These are phyloP conservation scores for Papiliotrema laurentii DNA, from an alignment of 1,284 basidiomycete species.

Conservation along the genomic window DNA sequence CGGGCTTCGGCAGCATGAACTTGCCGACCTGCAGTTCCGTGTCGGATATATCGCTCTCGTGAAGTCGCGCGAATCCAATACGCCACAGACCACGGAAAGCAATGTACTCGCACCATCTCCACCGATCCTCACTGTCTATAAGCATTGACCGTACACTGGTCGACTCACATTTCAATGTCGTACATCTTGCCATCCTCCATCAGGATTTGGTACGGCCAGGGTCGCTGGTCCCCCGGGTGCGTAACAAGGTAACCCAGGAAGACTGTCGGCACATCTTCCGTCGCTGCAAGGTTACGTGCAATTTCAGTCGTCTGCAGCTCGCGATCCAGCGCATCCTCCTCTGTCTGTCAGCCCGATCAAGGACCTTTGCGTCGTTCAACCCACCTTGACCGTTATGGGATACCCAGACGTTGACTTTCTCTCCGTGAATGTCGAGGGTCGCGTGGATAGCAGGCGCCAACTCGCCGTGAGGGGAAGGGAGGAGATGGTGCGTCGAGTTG, in stretches of 20 bases:
- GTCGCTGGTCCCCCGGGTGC: constrained; percentile 64
- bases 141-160: background rate
- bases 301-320: constrained; percentile 80
- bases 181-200: constrained; percentile 41
- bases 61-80: constrained; percentile 52
- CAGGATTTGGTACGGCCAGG: constrained; percentile 80
- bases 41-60: constrained; percentile 44
- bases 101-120: constrained; percentile 77
- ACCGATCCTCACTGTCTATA: constrained; percentile 14
- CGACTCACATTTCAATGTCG: constrained; percentile 55
- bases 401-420: constrained; percentile 73
- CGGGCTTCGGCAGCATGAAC: constrained; percentile 66
- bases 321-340: constrained; percentile 83
- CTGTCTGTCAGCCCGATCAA: constrained; percentile 43
- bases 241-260: constrained; percentile 84
- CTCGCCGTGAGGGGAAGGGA: constrained; percentile 79
- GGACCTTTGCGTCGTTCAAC: constrained; percentile 4
- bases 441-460: constrained; percentile 90
- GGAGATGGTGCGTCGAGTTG: constrained; percentile 79
- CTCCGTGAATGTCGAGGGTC: constrained; percentile 76
- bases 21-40: constrained; percentile 59
- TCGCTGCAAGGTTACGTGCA: constrained; percentile 69
- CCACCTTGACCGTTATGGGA: constrained; percentile 88
- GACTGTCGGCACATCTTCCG: constrained; percentile 71
- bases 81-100: constrained; percentile 76